Conservation (phyloP, 1,284 basidiomycete genomes). For the Leccinum pachyderme region DNA sequence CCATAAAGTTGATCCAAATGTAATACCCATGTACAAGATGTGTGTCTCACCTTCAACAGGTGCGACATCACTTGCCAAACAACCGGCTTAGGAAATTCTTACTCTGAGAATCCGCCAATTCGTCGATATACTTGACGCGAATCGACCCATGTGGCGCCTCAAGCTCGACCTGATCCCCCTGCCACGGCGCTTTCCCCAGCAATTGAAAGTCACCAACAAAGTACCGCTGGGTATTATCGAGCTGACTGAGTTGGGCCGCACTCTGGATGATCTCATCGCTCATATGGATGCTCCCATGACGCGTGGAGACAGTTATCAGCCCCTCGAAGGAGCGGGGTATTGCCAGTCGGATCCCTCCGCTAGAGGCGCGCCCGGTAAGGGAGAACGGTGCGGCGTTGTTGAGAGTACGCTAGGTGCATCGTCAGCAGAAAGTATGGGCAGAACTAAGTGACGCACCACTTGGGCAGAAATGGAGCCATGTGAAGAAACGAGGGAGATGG, state of each 20-base stretch:
- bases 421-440: neutral
- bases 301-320: constrained; percentile 19
- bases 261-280: constrained; percentile 10
- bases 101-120: neutral
- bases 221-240: constrained; percentile 12
- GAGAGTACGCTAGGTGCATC: constrained; percentile 11
- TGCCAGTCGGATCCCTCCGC: constrained; percentile 17
- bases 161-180: constrained; percentile 21
- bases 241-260: constrained; percentile 21
- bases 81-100: constrained; percentile 19
- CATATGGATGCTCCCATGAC: constrained; percentile 16
- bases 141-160: constrained; percentile 18
- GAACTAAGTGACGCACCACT: constrained; percentile 12
- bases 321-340: constrained; percentile 27
- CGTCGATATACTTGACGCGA: constrained; percentile 23
- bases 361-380: constrained; percentile 3
- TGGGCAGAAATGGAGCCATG: constrained; percentile 12
- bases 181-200: constrained; percentile 18
- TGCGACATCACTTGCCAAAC: constrained; percentile 14
- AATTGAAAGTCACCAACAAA: constrained; percentile 25
- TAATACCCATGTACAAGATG: neutral
- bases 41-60: neutral
- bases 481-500: constrained; percentile 14
- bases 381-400: constrained; percentile 12
- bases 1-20: neutral